Evolutionary conservation across 768 basidiomycete genomes (phyloP).

Genomic region (Mycena rosella): DNA sequence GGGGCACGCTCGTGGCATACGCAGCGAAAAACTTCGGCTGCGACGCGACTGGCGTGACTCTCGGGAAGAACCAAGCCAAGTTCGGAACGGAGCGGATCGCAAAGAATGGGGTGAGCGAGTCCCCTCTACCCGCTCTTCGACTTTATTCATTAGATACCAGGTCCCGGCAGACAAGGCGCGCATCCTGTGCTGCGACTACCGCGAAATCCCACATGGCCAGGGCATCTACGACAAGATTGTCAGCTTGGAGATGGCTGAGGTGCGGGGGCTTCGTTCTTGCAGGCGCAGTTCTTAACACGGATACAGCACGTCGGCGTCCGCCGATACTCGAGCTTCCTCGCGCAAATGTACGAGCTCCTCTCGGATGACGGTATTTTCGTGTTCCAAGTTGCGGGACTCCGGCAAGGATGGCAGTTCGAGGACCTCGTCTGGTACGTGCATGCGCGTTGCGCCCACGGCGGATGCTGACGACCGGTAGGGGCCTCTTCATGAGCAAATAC

Average conservation of each 20-base stretch:
- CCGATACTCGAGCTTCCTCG: constrained; percentile 89
- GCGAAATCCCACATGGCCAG: constrained; percentile 83
- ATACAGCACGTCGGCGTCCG: constrained; percentile 92
- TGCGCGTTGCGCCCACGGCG: too few relatives aligned
- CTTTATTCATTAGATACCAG: constrained; percentile 38
- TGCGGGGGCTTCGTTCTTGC: constrained; percentile 43
- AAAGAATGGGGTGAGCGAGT: constrained; percentile 73
- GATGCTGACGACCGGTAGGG: constrained; percentile 71
- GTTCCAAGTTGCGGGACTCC: constrained; percentile 96
- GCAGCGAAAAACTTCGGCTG: constrained; percentile 98
- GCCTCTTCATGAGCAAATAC: constrained; percentile 98
- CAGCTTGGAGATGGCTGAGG: constrained; percentile 98
- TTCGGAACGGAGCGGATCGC: constrained; percentile 93
- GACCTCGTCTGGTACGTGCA: constrained; percentile 87
- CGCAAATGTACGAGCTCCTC: constrained; percentile 92
- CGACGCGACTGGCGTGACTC: constrained; percentile 95
- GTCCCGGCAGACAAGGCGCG: constrained; percentile 78
- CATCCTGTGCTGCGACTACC: constrained; percentile 93
- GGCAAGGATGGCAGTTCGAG: constrained; percentile 98
- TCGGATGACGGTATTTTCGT: constrained; percentile 96
- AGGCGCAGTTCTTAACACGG: not conserved
- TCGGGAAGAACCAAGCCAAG: constrained; percentile 89
- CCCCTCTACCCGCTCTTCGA: not conserved
- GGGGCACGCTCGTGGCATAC: constrained; percentile 95
- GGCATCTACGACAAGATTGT: constrained; percentile 95